These are phyloP conservation scores for Penicillium manginii DNA, from an alignment of 495 filamentous ascomycete species.

Conservation along the genomic window DNA sequence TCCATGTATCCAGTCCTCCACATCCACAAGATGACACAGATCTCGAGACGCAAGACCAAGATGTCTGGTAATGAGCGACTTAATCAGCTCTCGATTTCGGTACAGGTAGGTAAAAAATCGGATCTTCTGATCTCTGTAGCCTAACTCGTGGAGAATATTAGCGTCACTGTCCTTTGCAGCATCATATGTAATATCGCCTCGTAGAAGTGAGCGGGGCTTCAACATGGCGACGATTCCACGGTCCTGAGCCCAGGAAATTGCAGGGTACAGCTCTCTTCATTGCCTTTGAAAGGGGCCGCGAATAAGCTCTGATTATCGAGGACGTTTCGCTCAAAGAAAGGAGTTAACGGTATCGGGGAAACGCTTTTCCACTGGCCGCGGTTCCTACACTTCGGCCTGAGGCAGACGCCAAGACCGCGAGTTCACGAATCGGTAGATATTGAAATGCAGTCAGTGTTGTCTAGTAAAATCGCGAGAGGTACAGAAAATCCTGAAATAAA, in stretches of 20 bases:
- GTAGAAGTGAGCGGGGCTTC: slow-evolving; percentile 12
- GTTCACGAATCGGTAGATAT: too few relatives aligned
- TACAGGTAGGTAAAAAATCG: slow-evolving; percentile 24
- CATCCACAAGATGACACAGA: slow-evolving; percentile 21
- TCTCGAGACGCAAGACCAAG: slow-evolving; percentile 21
- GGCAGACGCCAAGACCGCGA: background rate
- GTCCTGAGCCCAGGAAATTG: too few relatives aligned
- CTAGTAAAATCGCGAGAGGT: too few relatives aligned
- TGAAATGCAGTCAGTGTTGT: too few relatives aligned
- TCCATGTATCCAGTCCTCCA: slow-evolving; percentile 37
- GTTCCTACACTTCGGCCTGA: too few relatives aligned
- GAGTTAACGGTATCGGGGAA: slow-evolving; percentile 1
- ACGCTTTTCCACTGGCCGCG: background rate
- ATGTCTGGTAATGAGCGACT: slow-evolving; percentile 23
- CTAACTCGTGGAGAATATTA: slow-evolving; percentile 32
- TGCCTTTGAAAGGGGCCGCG: too few relatives aligned
- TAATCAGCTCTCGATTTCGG: slow-evolving; percentile 17
- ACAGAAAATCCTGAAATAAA: too few relatives aligned
- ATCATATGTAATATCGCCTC: slow-evolving; percentile 25
- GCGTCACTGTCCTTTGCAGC: slow-evolving; percentile 24
- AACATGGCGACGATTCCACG: background rate
- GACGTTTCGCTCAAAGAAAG: background rate
- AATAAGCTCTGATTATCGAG: background rate
- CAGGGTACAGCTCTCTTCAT: too few relatives aligned
- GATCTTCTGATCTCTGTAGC: slow-evolving; percentile 25